Conservation (phyloP, 805 yeast species). For the Metschnikowia anglica region DNA sequence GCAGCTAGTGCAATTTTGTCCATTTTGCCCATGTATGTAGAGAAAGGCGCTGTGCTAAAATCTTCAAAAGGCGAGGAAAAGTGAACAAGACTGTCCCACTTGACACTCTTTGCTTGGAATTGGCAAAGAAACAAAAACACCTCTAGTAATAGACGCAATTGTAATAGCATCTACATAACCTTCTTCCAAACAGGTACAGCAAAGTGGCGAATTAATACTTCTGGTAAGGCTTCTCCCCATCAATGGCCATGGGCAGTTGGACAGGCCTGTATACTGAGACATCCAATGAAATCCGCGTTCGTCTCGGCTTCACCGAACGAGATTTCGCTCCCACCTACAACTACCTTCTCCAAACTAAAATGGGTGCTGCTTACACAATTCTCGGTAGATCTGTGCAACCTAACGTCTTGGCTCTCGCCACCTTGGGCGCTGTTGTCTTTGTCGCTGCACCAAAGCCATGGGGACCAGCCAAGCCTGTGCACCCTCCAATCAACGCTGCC, state of each 20-base stretch:
- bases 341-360: conserved; percentile 24
- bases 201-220: no score
- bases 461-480: conserved; percentile 57
- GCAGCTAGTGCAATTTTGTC: no score
- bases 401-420: conserved; percentile 78
- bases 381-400: conserved; percentile 84
- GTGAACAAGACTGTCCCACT: no score
- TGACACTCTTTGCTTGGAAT: no score
- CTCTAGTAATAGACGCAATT: no score
- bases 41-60: no score
- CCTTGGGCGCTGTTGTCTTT: conserved; percentile 67
- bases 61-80: no score
- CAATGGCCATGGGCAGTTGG: not conserved
- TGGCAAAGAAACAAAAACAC: no score
- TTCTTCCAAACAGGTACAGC: no score
- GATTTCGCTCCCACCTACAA: conserved; percentile 2
- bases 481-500: conserved; percentile 70
- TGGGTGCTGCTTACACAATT: conserved; percentile 85
- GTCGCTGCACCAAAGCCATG: conserved; percentile 73
- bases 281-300: conserved; percentile 18
- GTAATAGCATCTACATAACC: no score
- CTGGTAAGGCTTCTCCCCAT: no score
- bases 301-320: conserved; percentile 1
- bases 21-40: no score
- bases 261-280: not conserved